These are phyloP conservation scores for Starmerella bombi DNA, from an alignment of 805 yeast species.

Conservation along the genomic window DNA sequence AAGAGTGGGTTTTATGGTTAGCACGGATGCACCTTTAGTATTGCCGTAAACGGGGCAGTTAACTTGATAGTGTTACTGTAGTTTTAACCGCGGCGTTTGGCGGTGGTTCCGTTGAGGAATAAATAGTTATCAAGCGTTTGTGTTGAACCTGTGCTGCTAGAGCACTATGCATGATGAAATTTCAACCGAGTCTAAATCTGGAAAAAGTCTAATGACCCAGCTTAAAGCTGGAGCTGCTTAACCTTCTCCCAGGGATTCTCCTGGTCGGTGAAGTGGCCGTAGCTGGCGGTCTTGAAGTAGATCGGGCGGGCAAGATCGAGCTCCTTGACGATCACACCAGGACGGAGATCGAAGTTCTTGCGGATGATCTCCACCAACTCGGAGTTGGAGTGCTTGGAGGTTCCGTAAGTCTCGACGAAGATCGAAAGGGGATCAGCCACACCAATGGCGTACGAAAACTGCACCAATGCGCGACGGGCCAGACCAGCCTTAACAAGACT, in stretches of 20 bases:
- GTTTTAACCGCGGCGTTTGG: too few relatives aligned
- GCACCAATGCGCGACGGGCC: constrained; percentile 94
- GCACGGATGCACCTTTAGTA: too few relatives aligned
- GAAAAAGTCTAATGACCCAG: background rate
- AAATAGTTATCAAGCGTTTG: too few relatives aligned
- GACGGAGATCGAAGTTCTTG: constrained; percentile 96
- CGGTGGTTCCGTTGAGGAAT: background rate
- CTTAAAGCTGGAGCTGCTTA: constrained; percentile 34
- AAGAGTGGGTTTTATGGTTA: too few relatives aligned
- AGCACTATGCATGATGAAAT: too few relatives aligned
- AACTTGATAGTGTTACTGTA: too few relatives aligned
- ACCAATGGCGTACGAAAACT: constrained; percentile 99
- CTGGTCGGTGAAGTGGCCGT: constrained; percentile 99
- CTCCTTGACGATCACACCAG: constrained; percentile 96
- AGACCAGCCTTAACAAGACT: constrained; percentile 89
- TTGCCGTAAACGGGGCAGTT: too few relatives aligned
- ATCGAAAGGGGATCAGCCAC: constrained; percentile 98
- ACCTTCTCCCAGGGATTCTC: constrained; percentile 98
- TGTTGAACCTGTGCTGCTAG: too few relatives aligned
- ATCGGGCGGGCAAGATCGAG: constrained; percentile 98
- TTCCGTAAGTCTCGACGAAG: constrained; percentile 96
- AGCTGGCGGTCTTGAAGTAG: constrained; percentile 96
- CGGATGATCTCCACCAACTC: constrained; percentile 84
- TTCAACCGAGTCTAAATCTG: too few relatives aligned
- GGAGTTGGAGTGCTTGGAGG: constrained; percentile 76